phyloP scores from a whole-genome alignment of 1,284 basidiomycete genomes.

The Ustilago sp. region DNA sequence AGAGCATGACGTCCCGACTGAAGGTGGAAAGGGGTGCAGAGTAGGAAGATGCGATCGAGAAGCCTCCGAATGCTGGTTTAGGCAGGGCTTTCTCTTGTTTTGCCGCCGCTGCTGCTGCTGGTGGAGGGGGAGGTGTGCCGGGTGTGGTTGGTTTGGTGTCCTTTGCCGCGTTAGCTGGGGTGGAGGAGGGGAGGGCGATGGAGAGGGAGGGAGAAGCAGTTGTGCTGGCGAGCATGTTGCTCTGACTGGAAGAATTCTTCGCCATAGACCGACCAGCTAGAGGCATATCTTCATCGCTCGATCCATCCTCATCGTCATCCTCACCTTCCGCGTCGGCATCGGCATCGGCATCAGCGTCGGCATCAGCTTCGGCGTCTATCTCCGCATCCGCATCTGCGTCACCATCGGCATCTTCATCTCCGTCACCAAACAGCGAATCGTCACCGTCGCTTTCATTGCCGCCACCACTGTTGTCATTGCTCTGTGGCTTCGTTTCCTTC shows the following conservation, averaged over 20 bases:
- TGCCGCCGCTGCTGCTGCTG: background rate
- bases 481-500: background rate
- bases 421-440: slow-evolving; percentile 52
- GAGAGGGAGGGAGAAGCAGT: slow-evolving; percentile 27
- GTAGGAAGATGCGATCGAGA: slow-evolving; percentile 57
- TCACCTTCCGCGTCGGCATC: slow-evolving; percentile 23
- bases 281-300: slow-evolving; percentile 54
- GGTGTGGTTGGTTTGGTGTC: slow-evolving; percentile 6
- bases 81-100: slow-evolving; percentile 46
- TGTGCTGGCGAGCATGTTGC: slow-evolving; percentile 10
- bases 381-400: slow-evolving; percentile 56
- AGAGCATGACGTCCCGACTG: slow-evolving; percentile 87
- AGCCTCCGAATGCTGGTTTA: slow-evolving; percentile 63
- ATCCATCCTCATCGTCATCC: slow-evolving; percentile 69
- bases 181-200: slow-evolving; percentile 15
- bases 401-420: slow-evolving; percentile 56
- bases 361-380: slow-evolving; percentile 44
- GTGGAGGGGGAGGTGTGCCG: slow-evolving; percentile 11
- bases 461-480: slow-evolving; percentile 24
- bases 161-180: background rate
- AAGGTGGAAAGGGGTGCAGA: slow-evolving; percentile 71
- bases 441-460: slow-evolving; percentile 42
- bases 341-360: slow-evolving; percentile 46
- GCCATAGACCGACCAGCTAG: slow-evolving; percentile 41
- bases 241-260: slow-evolving; percentile 28